Evolutionary conservation across 441 rosid species (phyloP).

Genomic region (Codiaeum variegatum): DNA sequence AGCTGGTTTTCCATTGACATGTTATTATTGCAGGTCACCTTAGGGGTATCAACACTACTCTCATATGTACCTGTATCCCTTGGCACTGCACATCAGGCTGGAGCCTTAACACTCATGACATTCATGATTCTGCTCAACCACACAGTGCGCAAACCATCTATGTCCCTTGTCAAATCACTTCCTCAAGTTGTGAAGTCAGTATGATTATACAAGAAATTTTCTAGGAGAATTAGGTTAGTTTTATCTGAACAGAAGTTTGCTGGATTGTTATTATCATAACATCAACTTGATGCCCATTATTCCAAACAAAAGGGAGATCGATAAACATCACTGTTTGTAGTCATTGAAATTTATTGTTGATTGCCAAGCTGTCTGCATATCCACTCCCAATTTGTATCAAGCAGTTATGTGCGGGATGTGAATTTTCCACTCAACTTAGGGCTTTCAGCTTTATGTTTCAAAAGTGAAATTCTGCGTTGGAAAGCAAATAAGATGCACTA

Average conservation of each 20-base stretch:
- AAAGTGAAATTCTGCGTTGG: too few species aligned
- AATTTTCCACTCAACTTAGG: too few species aligned
- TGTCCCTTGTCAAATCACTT: constrained; percentile 64
- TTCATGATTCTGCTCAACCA: constrained; percentile 73
- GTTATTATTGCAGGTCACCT: constrained; percentile 50
- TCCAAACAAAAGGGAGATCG: not conserved
- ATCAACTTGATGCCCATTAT: constrained; percentile 4
- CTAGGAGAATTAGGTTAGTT: constrained; percentile 6
- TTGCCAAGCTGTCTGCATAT: too few species aligned
- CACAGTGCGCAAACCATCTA: constrained; percentile 70
- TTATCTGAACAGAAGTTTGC: constrained; percentile 3
- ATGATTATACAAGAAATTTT: constrained; percentile 2
- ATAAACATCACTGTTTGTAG: not conserved
- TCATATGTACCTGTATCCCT: constrained; percentile 83
- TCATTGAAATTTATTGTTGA: not conserved
- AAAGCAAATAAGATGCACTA: too few species aligned
- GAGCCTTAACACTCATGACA: constrained; percentile 78
- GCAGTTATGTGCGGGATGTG: too few species aligned
- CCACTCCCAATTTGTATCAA: too few species aligned
- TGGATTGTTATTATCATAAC: constrained; percentile 1
- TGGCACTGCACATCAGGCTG: constrained; percentile 87
- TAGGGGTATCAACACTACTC: constrained; percentile 84
- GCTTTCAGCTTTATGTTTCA: too few species aligned
- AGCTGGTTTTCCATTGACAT: not conserved
- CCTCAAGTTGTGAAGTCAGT: constrained; percentile 59